Conservation (phyloP, 805 yeast species). For the Wickerhamomyces rabaulensis region DNA sequence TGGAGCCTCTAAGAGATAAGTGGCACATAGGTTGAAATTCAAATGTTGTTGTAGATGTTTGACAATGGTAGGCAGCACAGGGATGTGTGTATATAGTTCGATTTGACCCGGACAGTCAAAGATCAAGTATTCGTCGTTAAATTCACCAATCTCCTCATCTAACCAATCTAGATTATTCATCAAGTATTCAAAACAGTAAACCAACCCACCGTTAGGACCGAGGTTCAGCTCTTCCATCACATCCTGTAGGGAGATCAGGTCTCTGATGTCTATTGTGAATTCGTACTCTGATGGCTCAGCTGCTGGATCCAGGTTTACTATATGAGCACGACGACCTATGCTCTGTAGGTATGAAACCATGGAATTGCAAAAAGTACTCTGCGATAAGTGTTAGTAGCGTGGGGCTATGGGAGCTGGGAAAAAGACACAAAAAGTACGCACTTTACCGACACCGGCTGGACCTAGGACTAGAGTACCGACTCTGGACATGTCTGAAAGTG, state of each 20-base stretch:
- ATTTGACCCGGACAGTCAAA: conserved; percentile 98
- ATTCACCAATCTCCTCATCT: conserved; percentile 95
- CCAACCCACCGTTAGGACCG: conserved; percentile 93
- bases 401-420: not conserved
- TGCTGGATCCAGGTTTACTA: conserved; percentile 94
- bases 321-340: conserved; percentile 87
- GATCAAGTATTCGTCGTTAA: conserved; percentile 86
- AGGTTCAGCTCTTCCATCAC: conserved; percentile 91
- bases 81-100: conserved; percentile 90
- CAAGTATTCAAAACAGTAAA: conserved; percentile 90
- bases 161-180: conserved; percentile 92
- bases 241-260: conserved; percentile 83
- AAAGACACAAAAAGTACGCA: conserved; percentile 2
- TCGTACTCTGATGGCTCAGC: conserved; percentile 91
- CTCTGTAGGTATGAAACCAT: conserved; percentile 84
- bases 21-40: conserved; percentile 86
- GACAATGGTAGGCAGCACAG: conserved; percentile 85
- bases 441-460: conserved; percentile 96
- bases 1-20: conserved; percentile 90
- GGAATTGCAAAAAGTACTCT: conserved; percentile 84
- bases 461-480: conserved; percentile 93
- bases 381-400: not conserved
- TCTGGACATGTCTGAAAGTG: conserved; percentile 63
- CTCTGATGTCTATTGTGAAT: conserved; percentile 88
- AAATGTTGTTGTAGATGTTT: conserved; percentile 75